A percentile compares a stretch with the other conserved stretches of the same genome.
phyloP scores from a whole-genome alignment of 345 rosid species.

The Syzygium grande region DNA sequence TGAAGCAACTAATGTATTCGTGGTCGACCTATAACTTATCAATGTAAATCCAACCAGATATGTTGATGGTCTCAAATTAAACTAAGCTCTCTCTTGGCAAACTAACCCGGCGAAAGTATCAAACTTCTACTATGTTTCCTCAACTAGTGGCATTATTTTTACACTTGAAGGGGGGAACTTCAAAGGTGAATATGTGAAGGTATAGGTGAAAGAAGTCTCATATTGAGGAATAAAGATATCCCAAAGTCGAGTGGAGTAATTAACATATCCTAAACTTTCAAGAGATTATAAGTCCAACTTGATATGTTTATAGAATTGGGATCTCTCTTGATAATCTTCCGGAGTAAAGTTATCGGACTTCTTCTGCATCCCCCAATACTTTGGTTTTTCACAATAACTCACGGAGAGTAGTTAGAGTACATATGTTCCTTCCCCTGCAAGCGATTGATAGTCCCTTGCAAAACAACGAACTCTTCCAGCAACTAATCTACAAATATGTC shows the following conservation, averaged over 20 bases:
- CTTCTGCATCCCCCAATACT: neutral
- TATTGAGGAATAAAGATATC: neutral
- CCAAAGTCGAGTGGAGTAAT: neutral
- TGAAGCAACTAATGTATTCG: neutral
- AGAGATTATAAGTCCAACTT: too few relatives aligned
- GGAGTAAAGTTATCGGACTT: neutral
- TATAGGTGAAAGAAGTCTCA: neutral
- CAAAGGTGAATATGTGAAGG: neutral
- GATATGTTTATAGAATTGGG: too few relatives aligned
- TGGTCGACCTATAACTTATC: neutral
- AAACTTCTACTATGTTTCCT: neutral
- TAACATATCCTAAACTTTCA: neutral
- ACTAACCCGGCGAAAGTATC: neutral
- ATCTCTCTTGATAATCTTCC: neutral
- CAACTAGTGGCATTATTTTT: neutral
- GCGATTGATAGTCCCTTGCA: conserved; percentile 7
- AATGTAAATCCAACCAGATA: neutral
- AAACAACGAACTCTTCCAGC: neutral
- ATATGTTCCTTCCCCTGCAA: conserved; percentile 10
- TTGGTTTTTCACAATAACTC: neutral
- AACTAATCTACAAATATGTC: neutral
- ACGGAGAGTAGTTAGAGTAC: neutral
- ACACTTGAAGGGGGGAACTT: neutral
- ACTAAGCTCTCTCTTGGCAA: neutral
- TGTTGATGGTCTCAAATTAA: neutral